These are phyloP conservation scores for Juglanconis sp. DNA, from an alignment of 2,329 filamentous ascomycete species.

Conservation along the genomic window DNA sequence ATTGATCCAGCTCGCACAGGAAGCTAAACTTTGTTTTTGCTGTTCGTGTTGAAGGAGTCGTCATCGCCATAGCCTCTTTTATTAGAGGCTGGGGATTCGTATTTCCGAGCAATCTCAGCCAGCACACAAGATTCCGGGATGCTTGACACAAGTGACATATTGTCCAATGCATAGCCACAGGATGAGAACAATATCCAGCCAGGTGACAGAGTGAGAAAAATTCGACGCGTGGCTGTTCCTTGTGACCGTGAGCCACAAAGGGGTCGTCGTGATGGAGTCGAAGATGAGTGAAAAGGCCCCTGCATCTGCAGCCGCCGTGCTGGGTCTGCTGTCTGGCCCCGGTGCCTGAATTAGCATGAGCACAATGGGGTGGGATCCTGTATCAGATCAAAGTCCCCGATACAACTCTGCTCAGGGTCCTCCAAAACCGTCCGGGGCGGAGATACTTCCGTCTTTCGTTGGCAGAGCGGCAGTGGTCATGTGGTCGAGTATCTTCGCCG, in stretches of 20 bases:
- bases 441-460: too few relatives aligned
- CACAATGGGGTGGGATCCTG: not conserved
- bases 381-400: not conserved
- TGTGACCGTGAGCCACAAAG: not conserved
- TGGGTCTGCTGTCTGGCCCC: too few relatives aligned
- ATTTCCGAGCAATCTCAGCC: not conserved
- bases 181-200: not conserved
- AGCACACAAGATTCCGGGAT: not conserved
- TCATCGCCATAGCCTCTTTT: not conserved
- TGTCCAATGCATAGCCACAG: not conserved
- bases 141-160: not conserved
- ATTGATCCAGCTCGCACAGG: not conserved
- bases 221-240: not conserved
- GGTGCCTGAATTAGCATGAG: too few relatives aligned
- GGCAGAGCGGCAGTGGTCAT: not conserved
- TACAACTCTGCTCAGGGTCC: not conserved
- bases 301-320: too few relatives aligned
- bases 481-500: not conserved
- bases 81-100: not conserved
- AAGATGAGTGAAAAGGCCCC: too few relatives aligned
- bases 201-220: not conserved
- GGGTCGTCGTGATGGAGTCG: too few relatives aligned
- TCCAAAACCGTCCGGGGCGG: too few relatives aligned
- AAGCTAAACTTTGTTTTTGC: not conserved
- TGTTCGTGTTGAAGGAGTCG: not conserved